Evolutionary conservation across 2,329 filamentous ascomycete genomes (phyloP).

Genomic region (Nemania serpens): DNA sequence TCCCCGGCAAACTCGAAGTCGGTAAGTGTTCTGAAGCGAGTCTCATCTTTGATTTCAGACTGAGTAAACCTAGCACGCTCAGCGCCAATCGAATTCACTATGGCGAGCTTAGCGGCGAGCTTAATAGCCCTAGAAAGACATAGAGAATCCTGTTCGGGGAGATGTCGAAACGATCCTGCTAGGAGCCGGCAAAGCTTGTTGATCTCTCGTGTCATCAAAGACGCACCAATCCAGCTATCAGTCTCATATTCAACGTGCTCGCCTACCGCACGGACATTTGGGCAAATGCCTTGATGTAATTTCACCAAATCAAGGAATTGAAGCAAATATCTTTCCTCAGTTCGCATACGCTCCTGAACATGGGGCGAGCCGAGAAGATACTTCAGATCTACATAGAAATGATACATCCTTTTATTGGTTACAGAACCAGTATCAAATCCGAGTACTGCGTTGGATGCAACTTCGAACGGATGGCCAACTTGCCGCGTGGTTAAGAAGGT

Average conservation of each 20-base stretch:
- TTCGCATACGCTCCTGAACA: constrained; percentile 82
- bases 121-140: constrained; percentile 74
- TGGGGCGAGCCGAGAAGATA: constrained; percentile 88
- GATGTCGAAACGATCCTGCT: constrained; percentile 80
- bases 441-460: constrained; percentile 82
- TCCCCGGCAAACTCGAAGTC: constrained; percentile 79
- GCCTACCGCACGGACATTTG: constrained; percentile 86
- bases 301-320: constrained; percentile 97
- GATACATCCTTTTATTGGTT: constrained; percentile 93
- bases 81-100: constrained; percentile 86
- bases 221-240: constrained; percentile 96
- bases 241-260: constrained; percentile 99
- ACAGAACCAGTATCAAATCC: constrained; percentile 94
- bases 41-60: constrained; percentile 84
- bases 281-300: constrained; percentile 94
- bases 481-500: constrained; percentile 96
- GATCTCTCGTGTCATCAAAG: constrained; percentile 90
- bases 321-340: constrained; percentile 83
- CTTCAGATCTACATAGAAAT: constrained; percentile 94
- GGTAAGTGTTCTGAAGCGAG: constrained; percentile 76
- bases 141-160: constrained; percentile 64
- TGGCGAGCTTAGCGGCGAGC: constrained; percentile 79
- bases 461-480: constrained; percentile 90
- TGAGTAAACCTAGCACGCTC: constrained; percentile 85
- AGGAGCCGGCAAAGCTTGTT: constrained; percentile 90